Evolutionary conservation across 2,329 filamentous ascomycete species (phyloP), one percentile per base, ranked within the genome.

Genomic region (Cercospora berteroae): DNA sequence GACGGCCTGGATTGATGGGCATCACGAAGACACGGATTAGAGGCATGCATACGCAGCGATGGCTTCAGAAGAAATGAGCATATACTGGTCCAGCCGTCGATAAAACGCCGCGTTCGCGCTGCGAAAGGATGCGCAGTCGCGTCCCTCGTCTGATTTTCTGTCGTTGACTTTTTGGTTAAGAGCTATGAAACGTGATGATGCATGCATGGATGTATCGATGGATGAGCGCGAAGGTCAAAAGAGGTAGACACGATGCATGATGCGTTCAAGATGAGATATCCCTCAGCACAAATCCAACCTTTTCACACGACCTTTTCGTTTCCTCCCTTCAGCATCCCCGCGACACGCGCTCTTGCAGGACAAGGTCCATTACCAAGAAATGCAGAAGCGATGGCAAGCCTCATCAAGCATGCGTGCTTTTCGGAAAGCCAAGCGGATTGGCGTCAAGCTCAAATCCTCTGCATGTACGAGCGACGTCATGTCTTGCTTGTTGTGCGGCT

Each of bases 331-430:
- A 58, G 31, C 6, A 18, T 58, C 5, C 18, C 55, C 10, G 23
- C 48, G 5, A 18, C 8, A 27, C 9, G 12, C 16, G 8, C 16
- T 20, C 16, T 12, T 12, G 23, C 55, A 58, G 31, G 13, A 36
- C 8, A 58, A 18, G 31, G 23, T 27, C 16, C 25, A 10, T n/a
- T 36, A 16, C 55, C 55, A 58, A 58, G 55, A 58, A 31, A 16
- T 58, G 18, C 55, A 5, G 31, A 58, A 36, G 55, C 55, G 27
- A 58, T 42, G 27, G 39, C 59, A 61, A 61, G 59, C 39, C 25
- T 48, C 18, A 8, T 50, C 59, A 61, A 61, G 59, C 59, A 61
- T 61, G 59, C 42, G 42, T 31, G 59, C 59, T 61, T 61, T 29
- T 48, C 33, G 23, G 39, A 18, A 48, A 48, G 59, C 59, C 39